Conservation (phyloP, 1,284 basidiomycete genomes). For the Heterobasidion irregulare region DNA sequence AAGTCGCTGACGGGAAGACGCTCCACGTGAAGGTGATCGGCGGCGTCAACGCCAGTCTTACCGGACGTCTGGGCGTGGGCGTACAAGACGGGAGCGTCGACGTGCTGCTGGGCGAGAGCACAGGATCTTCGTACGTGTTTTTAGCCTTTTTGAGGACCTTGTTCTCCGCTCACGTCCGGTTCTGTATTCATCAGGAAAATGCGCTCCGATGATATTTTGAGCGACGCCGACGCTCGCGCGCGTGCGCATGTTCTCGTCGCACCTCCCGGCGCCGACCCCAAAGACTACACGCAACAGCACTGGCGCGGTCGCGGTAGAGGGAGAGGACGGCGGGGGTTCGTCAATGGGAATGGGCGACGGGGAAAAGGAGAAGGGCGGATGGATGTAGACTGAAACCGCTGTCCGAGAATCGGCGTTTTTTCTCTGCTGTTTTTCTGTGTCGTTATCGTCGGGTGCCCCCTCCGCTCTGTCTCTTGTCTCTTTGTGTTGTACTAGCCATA, state of each 20-base stretch:
- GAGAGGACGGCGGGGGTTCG: conserved; percentile 13
- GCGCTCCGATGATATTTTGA: conserved; percentile 72
- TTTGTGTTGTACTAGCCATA: too few species aligned
- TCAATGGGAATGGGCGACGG: conserved; percentile 19
- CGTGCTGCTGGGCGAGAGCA: conserved; percentile 49
- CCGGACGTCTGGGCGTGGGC: conserved; percentile 45
- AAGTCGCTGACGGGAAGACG: conserved; percentile 74
- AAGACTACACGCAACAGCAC: conserved; percentile 37
- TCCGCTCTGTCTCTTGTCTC: too few species aligned
- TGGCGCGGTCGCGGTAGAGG: conserved; percentile 20
- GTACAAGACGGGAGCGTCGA: conserved; percentile 63
- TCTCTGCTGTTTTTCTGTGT: too few species aligned
- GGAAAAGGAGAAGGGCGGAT: conserved; percentile 24
- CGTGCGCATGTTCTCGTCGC: conserved; percentile 62
- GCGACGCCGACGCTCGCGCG: conserved; percentile 40
- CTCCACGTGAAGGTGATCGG: conserved; percentile 63
- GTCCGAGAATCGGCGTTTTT: too few species aligned
- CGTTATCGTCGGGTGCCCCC: too few species aligned
- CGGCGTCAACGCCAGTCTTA: conserved; percentile 40
- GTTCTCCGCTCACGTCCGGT: neutral
- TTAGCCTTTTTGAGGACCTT: neutral
- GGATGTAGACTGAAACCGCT: conserved; percentile 23
- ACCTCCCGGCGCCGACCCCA: conserved; percentile 58
- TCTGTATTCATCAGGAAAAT: conserved; percentile 55
- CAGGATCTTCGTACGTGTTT: conserved; percentile 50